Evolutionary conservation across 345 rosid species (phyloP).

Genomic region (Salix purpurea): DNA sequence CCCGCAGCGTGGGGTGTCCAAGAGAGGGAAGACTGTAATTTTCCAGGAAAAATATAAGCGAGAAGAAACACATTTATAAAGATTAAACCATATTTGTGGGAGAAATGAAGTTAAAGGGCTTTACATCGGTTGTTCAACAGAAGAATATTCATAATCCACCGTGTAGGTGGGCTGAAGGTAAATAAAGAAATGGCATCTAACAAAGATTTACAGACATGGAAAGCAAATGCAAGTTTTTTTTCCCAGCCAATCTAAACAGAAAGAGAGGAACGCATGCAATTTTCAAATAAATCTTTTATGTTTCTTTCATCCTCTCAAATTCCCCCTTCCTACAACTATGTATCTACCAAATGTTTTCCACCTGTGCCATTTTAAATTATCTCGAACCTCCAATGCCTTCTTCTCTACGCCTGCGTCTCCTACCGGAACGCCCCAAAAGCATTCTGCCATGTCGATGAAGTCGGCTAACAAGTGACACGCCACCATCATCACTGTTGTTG

Average conservation of each 20-base stretch:
- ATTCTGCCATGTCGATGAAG: constrained; percentile 61
- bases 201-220: neutral
- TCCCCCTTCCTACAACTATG: constrained; percentile 12
- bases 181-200: neutral
- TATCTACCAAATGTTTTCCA: neutral
- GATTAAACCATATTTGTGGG: no score
- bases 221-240: constrained; percentile 1
- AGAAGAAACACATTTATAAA: no score
- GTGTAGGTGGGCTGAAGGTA: constrained; percentile 2
- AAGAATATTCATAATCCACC: constrained; percentile 3
- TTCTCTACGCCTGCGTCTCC: constrained; percentile 75
- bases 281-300: constrained; percentile 4
- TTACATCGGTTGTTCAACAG: neutral
- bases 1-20: no score
- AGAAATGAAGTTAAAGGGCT: no score
- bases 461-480: constrained; percentile 53
- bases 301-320: constrained; percentile 10
- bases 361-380: neutral
- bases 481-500: constrained; percentile 27
- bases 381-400: constrained; percentile 21
- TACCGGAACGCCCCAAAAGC: constrained; percentile 61
- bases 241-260: constrained; percentile 5
- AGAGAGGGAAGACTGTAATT: no score
- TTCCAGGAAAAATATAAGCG: no score
- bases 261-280: constrained; percentile 2